These are phyloP conservation scores for Verticillium isaacii DNA, from an alignment of 2,329 filamentous ascomycete genomes.

Conservation along the genomic window DNA sequence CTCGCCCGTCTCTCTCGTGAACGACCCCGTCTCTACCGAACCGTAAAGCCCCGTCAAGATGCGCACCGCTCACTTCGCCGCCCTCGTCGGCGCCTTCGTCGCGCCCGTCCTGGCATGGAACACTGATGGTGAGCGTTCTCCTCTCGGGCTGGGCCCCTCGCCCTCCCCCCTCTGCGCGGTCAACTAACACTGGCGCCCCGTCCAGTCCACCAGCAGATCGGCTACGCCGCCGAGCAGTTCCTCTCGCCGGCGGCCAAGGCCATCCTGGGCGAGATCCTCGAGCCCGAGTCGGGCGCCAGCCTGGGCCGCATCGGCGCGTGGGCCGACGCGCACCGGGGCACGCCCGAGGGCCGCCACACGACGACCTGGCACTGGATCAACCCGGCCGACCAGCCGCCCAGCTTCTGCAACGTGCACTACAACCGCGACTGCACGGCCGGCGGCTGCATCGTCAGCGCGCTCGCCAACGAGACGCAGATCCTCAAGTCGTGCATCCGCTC, in stretches of 20 bases:
- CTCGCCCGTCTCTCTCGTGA: not conserved
- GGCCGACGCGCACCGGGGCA: constrained; percentile 11
- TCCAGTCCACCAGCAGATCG: constrained; percentile 12
- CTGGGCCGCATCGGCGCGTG: constrained; percentile 12
- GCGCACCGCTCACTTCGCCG: constrained; percentile 3
- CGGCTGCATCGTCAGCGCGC: constrained; percentile 12
- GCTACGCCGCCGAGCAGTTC: constrained; percentile 13
- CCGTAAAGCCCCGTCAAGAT: not conserved
- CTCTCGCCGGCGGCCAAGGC: constrained; percentile 7
- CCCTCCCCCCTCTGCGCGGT: not conserved
- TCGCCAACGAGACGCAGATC: constrained; percentile 9
- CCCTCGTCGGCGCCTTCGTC: not conserved
- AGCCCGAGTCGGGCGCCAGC: constrained; percentile 12
- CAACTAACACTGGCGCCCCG: not conserved
- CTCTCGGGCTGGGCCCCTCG: not conserved
- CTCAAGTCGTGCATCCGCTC: constrained; percentile 2
- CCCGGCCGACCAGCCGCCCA: constrained; percentile 10
- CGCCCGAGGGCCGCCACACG: constrained; percentile 10
- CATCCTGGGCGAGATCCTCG: constrained; percentile 10
- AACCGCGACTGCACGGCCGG: constrained; percentile 11
- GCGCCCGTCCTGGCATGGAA: constrained; percentile 3
- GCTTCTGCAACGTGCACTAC: constrained; percentile 11
- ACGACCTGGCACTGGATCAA: constrained; percentile 15
- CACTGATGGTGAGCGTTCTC: constrained; percentile 1
- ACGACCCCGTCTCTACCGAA: not conserved